Evolutionary conservation across 2,329 filamentous ascomycete species (phyloP).

Genomic region (Helicocarpus griseus): DNA sequence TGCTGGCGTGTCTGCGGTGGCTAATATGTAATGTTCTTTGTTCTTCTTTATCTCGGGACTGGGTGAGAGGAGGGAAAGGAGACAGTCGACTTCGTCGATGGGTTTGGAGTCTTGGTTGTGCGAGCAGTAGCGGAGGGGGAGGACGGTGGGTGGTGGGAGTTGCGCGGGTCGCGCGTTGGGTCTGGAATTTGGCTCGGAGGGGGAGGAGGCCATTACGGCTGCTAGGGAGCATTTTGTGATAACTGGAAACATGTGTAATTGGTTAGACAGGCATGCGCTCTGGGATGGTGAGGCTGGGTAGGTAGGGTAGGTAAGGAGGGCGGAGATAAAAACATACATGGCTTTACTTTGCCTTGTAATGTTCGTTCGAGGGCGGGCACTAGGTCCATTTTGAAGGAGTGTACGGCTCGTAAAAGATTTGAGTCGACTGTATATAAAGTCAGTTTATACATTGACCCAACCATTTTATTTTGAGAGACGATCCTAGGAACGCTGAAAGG

Average conservation of each 20-base stretch:
- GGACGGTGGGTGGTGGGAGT: conserved; percentile 35
- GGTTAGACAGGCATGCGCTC: neutral
- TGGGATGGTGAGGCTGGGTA: neutral
- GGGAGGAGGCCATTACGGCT: conserved; percentile 31
- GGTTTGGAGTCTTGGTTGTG: conserved; percentile 34
- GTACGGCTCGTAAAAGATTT: conserved; percentile 71
- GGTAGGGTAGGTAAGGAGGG: neutral
- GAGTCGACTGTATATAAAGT: conserved; percentile 56
- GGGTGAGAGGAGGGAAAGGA: conserved; percentile 35
- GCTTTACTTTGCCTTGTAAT: conserved; percentile 78
- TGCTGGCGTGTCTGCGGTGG: conserved; percentile 31
- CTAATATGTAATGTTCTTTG: conserved; percentile 40
- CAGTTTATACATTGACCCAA: neutral
- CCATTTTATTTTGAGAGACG: no score
- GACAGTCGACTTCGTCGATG: conserved; percentile 36
- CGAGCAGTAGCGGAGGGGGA: conserved; percentile 39
- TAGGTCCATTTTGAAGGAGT: conserved; percentile 84
- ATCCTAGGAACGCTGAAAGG: no score
- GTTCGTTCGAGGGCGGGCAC: conserved; percentile 65
- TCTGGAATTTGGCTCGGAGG: conserved; percentile 30
- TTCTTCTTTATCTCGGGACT: conserved; percentile 31
- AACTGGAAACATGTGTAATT: conserved; percentile 40
- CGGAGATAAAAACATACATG: conserved; percentile 45
- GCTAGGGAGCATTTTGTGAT: conserved; percentile 59
- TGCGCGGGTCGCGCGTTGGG: conserved; percentile 31